Conservation (phyloP, 2,329 filamentous ascomycete species). For the Alternaria sp. region DNA sequence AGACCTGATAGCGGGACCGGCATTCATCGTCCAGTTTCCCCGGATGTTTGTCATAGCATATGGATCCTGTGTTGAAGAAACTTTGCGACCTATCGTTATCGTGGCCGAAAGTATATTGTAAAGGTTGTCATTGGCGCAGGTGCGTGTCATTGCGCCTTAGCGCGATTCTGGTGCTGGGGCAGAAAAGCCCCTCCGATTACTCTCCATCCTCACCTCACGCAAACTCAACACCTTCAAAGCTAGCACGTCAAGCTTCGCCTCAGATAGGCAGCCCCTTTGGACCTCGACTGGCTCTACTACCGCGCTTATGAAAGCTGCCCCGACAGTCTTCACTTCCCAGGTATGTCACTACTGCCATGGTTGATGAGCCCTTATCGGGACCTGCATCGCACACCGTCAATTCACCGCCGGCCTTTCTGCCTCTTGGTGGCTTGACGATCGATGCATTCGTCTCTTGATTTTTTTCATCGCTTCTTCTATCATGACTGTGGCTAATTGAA, state of each 20-base stretch:
- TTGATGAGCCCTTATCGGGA: constrained; percentile 36
- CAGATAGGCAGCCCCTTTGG: constrained; percentile 29
- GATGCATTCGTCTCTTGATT: constrained; percentile 7
- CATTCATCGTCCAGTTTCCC: neutral
- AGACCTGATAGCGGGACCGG: constrained; percentile 12
- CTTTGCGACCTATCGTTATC: constrained; percentile 2
- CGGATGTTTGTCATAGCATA: neutral
- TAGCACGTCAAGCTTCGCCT: neutral
- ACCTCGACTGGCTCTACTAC: constrained; percentile 32
- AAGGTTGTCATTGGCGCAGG: neutral
- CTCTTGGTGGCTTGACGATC: constrained; percentile 10
- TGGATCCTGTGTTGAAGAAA: neutral
- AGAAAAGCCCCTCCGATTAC: constrained; percentile 3
- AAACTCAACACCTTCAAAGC: neutral
- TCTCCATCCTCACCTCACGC: neutral
- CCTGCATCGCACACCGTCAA: constrained; percentile 38
- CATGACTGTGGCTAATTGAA: constrained; percentile 44
- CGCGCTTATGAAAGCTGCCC: constrained; percentile 58
- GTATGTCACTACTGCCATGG: constrained; percentile 46
- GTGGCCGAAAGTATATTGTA: neutral
- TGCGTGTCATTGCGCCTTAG: constrained; percentile 3
- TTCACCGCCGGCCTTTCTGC: constrained; percentile 21
- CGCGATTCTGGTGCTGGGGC: neutral
- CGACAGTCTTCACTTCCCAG: constrained; percentile 61
- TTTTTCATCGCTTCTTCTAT: constrained; percentile 7